These are phyloP conservation scores for Boletus speciosus DNA, from an alignment of 768 basidiomycete genomes.

Conservation along the genomic window DNA sequence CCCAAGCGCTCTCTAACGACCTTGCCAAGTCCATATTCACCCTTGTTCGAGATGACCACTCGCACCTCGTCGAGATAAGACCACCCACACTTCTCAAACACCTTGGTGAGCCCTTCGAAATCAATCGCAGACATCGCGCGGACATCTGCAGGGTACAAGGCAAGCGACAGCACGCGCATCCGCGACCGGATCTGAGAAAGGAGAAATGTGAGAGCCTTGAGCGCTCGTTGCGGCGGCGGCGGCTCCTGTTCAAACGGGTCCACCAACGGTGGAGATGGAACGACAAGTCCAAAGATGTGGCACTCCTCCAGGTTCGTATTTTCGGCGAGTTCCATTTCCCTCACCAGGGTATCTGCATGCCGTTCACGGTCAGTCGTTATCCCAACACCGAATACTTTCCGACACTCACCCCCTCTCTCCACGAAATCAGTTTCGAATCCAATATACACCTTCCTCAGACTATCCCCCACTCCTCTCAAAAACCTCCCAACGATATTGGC, in stretches of 20 bases:
- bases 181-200: constrained; percentile 26
- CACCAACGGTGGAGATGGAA: constrained; percentile 28
- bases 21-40: constrained; percentile 22
- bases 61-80: constrained; percentile 24
- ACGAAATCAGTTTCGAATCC: constrained; percentile 32
- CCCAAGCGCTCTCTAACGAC: constrained; percentile 23
- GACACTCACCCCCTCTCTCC: constrained; percentile 27
- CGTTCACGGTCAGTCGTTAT: constrained; percentile 6
- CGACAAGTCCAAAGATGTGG: constrained; percentile 32
- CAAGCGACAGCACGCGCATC: constrained; percentile 31
- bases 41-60: constrained; percentile 31
- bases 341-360: constrained; percentile 23
- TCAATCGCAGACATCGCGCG: constrained; percentile 27
- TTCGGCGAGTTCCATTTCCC: constrained; percentile 24
- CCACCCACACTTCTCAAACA: constrained; percentile 26
- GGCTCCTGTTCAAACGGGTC: constrained; percentile 21
- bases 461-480: constrained; percentile 18
- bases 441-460: constrained; percentile 24
- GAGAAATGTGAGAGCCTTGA: constrained; percentile 25
- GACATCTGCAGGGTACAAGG: constrained; percentile 31
- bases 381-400: too few relatives aligned
- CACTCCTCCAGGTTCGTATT: constrained; percentile 27
- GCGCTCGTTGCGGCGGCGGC: constrained; percentile 7
- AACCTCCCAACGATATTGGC: constrained; percentile 28
- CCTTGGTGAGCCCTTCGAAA: constrained; percentile 26